Base-by-base conservation (phyloP, 140 eudicot genomes). In the Stevia rebaudiana region DNA sequence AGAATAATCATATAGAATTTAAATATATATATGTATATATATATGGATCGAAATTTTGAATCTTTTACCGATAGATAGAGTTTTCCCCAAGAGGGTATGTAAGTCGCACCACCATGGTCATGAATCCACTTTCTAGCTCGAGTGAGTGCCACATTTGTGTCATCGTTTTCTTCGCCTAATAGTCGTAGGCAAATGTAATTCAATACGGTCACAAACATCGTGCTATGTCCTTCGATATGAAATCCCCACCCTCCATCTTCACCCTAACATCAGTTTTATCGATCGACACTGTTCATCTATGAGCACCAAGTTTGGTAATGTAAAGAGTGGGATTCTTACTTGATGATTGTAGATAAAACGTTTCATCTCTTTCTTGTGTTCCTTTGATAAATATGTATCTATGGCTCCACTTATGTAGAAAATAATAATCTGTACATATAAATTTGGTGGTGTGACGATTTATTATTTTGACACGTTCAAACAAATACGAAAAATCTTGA, bases 181-280 rank as follows among this genome's bases (percentile, higher is more conserved):
- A 83, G 25, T 40, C 88, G 58, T 36, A 82, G 30, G 52, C 80
- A 66, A 47, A 83, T 24, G 33, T 83, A 83, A 79, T 75, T 83
- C 33, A 83, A 55, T 7, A 65, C 80, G 13, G 89, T 72, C 24
- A 79, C 84, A n/a, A 73, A 63, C 82, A 79, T 76, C 47, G 82
- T 79, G 73, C 83, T 83, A 15, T 83, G 82, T 8, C 89, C 80
- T 61, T 73, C 89, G 10, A 83, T 79, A 53, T 83, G 78, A 37
- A 79, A 74, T 65, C 85, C 89, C 89, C 89, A 83, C 39, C 89
- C 89, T 31, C 89, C 89, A 73, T 83, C 89, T 44, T 79, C 83
- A 43, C 80, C 74, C 89, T 83, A 67, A 44, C 44, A 50, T 28
- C 23, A 30, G 22, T n/a, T 5, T 54, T 17, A n/a, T n/a, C n/a